Conservation (phyloP, 1,284 basidiomycete species). For the Sanghuangporus baumii region DNA sequence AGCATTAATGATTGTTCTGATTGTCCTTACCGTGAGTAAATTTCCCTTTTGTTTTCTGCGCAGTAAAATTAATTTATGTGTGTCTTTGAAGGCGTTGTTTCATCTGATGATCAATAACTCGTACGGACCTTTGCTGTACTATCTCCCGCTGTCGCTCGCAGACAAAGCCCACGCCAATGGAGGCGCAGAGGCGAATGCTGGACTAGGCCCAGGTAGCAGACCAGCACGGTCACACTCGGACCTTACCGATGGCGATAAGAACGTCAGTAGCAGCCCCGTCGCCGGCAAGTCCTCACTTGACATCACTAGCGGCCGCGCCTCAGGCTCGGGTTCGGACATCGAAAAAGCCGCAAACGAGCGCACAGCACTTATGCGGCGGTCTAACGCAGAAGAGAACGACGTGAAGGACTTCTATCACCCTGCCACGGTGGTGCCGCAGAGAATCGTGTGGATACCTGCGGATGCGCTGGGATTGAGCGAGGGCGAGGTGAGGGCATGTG, state of each 20-base stretch:
- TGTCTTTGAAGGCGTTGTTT: slow-evolving; percentile 52
- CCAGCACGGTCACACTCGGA: slow-evolving; percentile 16
- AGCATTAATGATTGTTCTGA: slow-evolving; percentile 78
- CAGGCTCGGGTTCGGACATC: not conserved
- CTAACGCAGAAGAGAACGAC: not conserved
- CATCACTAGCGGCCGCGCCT: not conserved
- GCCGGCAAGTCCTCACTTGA: not conserved
- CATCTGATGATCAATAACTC: slow-evolving; percentile 66
- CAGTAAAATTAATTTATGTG: not conserved
- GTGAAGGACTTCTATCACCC: slow-evolving; percentile 74
- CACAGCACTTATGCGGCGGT: not conserved
- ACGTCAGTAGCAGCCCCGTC: not conserved
- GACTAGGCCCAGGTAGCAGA: not conserved
- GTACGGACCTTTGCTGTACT: slow-evolving; percentile 56
- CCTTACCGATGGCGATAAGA: slow-evolving; percentile 12
- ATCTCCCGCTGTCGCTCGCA: slow-evolving; percentile 48
- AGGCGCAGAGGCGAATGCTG: not conserved
- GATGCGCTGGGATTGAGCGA: slow-evolving; percentile 56
- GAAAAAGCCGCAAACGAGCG: slow-evolving; percentile 1
- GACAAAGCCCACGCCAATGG: slow-evolving; percentile 6
- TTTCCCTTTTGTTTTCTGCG: not conserved
- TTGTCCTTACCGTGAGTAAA: slow-evolving; percentile 65
- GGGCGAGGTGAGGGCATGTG: slow-evolving; percentile 52
- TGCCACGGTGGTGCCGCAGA: slow-evolving; percentile 67
- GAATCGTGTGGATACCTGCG: slow-evolving; percentile 75